Base-by-base conservation (phyloP, 345 rosid genomes). In the Syzygium grande region DNA sequence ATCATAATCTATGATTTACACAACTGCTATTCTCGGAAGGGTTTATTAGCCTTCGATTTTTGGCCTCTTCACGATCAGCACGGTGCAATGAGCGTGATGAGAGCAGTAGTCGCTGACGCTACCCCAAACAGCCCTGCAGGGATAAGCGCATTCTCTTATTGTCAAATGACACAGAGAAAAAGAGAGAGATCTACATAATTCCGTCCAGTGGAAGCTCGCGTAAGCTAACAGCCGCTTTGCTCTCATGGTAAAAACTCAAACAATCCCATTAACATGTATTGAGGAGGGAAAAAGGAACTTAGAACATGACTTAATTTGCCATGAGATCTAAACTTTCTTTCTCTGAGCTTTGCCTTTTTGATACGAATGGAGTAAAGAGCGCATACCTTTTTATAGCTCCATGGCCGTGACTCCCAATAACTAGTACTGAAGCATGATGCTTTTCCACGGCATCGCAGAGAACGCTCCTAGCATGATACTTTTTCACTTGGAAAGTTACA, bases 31-130 rank as follows among this genome's bases (percentile, higher is more conserved):
- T 13, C 2, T 4, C 46, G 3, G 46, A 34, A 34, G 46, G 79
- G 41, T 34, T 68, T 25, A 34, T 68, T 14, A 34, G 80, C 80
- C 25, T 34, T 73, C 0, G 7, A 17, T 34, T 73, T 84, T 43
- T 6, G 99, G 99, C 94, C 25, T 96, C 95, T 97, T 97, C 88
- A 96, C 98, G 52, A 97, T 93, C 98, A 96, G 92, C 87, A 95
- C 97, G 1, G 94, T 90, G 94, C 99, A 97, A 89, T 95, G 98
- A 85, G 97, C 98, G 86, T 97, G 98, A 89, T 96, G 99, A 85
- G 97, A 88, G 86, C 98, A 96, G 87, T 97, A 96, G 89, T 96
- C 97, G n/a, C 99, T 97, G 86, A 95, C 98, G 59, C 99, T 95
- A 25, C 99, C 99, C 29, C 94, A 89, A 89, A 97, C 92, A 85